Percentiles rank a stretch among this genome's conserved stretches.
phyloP scores from a whole-genome alignment of 306 rosid species.

The Rosa rugosa region DNA sequence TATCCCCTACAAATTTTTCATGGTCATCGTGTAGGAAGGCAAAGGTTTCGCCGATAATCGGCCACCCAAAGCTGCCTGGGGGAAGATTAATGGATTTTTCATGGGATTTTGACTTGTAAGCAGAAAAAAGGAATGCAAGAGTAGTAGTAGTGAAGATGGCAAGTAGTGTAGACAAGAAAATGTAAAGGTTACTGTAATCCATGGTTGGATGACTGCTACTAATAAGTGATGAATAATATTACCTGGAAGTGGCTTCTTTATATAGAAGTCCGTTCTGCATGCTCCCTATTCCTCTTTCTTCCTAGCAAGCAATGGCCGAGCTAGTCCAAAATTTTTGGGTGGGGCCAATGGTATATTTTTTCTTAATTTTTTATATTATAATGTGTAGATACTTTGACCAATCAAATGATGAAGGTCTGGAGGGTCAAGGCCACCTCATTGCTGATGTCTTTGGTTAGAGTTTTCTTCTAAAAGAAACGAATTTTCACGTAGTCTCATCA shows the following conservation, averaged over 20 bases:
- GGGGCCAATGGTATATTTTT: no score
- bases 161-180: neutral
- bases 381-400: no score
- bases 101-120: neutral
- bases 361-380: no score
- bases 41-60: neutral
- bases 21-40: neutral
- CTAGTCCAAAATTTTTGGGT: no score
- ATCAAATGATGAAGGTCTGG: no score
- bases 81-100: neutral
- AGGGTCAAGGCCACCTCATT: no score
- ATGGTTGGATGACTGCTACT: neutral
- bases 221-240: neutral
- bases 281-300: neutral
- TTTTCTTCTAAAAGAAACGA: no score
- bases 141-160: neutral
- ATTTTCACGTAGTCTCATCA: no score
- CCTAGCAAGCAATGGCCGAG: no score
- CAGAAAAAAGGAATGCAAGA: neutral
- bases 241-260: neutral
- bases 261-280: neutral
- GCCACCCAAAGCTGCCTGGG: neutral
- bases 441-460: no score
- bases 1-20: neutral
- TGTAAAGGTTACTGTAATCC: neutral